Evolutionary conservation across 345 rosid genomes (phyloP).

Genomic region (Gossypium ekmanianum): DNA sequence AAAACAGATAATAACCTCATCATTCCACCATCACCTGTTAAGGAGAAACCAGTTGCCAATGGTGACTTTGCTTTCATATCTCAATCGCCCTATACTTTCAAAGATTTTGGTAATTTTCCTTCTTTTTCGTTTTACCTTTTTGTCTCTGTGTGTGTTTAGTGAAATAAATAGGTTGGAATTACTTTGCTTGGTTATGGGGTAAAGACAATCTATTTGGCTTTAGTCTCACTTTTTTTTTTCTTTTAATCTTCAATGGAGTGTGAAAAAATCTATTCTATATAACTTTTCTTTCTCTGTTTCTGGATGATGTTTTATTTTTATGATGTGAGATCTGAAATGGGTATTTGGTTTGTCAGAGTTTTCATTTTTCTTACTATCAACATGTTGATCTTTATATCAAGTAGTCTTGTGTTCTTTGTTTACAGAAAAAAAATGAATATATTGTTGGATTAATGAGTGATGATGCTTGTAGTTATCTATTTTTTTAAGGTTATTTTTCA

Average conservation of each 20-base stretch:
- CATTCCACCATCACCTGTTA: constrained; percentile 44
- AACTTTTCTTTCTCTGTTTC: neutral
- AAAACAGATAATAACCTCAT: constrained; percentile 28
- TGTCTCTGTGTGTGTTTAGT: neutral
- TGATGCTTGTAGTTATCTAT: neutral
- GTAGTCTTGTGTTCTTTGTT: neutral
- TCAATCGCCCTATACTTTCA: constrained; percentile 19
- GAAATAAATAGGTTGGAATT: neutral
- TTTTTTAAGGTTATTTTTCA: neutral
- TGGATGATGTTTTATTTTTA: neutral
- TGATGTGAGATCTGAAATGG: constrained; percentile 24
- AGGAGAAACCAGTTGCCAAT: constrained; percentile 20
- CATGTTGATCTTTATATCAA: neutral
- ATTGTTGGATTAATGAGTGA: neutral
- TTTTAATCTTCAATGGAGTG: neutral
- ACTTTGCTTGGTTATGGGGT: neutral
- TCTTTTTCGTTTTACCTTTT: neutral
- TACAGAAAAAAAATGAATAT: neutral
- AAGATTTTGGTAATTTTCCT: constrained; percentile 28
- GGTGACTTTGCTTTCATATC: constrained; percentile 19
- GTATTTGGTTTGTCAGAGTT: constrained; percentile 22
- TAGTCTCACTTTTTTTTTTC: neutral
- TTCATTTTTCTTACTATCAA: neutral
- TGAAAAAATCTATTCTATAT: neutral
- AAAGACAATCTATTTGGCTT: neutral